Conservation (phyloP, 352 stramenopile species). For the Globisporangium middletonii region DNA sequence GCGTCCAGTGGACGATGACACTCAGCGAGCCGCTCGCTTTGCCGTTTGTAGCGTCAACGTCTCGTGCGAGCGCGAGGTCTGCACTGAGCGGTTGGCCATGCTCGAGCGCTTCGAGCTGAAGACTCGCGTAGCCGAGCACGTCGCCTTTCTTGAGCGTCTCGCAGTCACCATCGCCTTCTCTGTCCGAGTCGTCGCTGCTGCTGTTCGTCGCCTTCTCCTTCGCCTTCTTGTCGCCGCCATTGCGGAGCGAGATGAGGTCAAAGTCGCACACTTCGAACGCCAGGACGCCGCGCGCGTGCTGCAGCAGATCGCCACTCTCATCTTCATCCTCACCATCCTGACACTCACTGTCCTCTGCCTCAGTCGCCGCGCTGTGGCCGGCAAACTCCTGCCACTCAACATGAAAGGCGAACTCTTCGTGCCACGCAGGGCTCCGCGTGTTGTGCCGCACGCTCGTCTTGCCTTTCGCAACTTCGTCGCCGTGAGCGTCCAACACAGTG, state of each 20-base stretch:
- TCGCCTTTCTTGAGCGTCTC: conserved; percentile 16
- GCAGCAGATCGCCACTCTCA: neutral
- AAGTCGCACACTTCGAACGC: conserved; percentile 31
- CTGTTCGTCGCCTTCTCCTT: neutral
- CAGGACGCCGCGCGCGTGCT: neutral
- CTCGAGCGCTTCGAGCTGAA: conserved; percentile 34
- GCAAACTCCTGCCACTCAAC: conserved; percentile 5
- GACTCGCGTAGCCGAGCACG: conserved; percentile 37
- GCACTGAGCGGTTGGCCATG: conserved; percentile 34
- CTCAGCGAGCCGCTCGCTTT: conserved; percentile 34
- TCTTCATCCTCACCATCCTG: conserved; percentile 11
- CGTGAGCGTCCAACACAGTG: conserved; percentile 18
- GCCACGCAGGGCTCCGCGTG: conserved; percentile 58
- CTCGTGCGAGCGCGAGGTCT: conserved; percentile 30
- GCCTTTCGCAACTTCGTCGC: conserved; percentile 27
- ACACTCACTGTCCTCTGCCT: neutral
- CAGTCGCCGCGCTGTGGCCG: too few relatives aligned
- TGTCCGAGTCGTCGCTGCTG: conserved; percentile 2
- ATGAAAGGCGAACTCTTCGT: conserved; percentile 63
- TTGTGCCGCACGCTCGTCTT: conserved; percentile 45
- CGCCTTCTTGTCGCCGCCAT: conserved; percentile 5
- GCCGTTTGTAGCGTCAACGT: too few relatives aligned
- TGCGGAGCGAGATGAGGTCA: conserved; percentile 21
- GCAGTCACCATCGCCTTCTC: conserved; percentile 8
- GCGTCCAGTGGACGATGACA: conserved; percentile 53